Evolutionary conservation across 75 land plant genomes (phyloP).

Genomic region (Ceratopteris richardii): DNA sequence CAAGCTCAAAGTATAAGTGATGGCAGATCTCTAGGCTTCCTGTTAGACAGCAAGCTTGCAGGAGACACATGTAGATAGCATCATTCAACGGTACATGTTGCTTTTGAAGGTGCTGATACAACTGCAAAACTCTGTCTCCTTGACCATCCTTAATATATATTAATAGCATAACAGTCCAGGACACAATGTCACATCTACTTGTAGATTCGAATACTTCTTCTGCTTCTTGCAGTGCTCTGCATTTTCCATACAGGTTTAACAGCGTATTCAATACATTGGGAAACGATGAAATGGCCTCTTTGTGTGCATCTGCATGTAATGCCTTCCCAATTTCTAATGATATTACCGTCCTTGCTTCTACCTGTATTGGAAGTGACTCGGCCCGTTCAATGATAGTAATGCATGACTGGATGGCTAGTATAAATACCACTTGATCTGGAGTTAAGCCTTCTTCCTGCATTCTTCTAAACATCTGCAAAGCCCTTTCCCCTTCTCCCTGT

Average conservation of each 20-base stretch:
- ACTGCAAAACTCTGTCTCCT: background rate
- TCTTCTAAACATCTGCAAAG: background rate
- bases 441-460: slow-evolving; percentile 1
- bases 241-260: background rate
- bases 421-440: background rate
- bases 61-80: background rate
- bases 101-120: background rate
- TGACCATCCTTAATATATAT: background rate
- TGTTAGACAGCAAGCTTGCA: background rate
- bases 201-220: background rate
- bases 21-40: background rate
- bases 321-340: slow-evolving; percentile 2
- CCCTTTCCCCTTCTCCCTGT: background rate
- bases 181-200: background rate
- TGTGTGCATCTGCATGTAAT: background rate
- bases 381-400: background rate
- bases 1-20: background rate
- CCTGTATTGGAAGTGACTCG: background rate
- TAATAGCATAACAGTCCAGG: background rate
- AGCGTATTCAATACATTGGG: background rate
- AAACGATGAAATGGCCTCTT: background rate
- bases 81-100: background rate
- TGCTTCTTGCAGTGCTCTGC: background rate
- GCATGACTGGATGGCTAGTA: background rate
- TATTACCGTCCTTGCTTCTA: too few species aligned